A percentile compares a stretch with the other conserved stretches of the same genome.
These are phyloP conservation scores for Paspalum notatum DNA, from an alignment of 176 grass and related monocot genomes.

Conservation along the genomic window DNA sequence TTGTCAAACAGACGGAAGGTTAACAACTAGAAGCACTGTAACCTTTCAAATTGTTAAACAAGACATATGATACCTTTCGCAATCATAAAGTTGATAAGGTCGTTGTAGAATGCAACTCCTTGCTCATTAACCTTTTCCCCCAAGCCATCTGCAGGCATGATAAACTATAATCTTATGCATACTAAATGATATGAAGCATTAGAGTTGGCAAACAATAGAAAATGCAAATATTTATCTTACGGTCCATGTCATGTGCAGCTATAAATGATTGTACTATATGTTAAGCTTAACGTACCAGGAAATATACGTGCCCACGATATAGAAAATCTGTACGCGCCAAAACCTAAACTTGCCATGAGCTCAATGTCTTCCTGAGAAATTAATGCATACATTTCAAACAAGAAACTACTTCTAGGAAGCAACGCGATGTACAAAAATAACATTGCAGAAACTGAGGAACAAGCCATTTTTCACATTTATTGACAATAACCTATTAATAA, in stretches of 20 bases:
- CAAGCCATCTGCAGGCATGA: slow-evolving; percentile 76
- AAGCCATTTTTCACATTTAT: not conserved
- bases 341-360: slow-evolving; percentile 86
- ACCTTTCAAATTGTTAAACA: slow-evolving; percentile 38
- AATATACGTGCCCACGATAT: slow-evolving; percentile 97
- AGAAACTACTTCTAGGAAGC: slow-evolving; percentile 29
- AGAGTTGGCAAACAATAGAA: slow-evolving; percentile 7
- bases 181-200: not conserved
- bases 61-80: slow-evolving; percentile 73
- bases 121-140: slow-evolving; percentile 74
- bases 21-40: slow-evolving; percentile 36
- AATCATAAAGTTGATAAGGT: slow-evolving; percentile 88
- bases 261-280: slow-evolving; percentile 19
- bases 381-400: slow-evolving; percentile 32
- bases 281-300: slow-evolving; percentile 69
- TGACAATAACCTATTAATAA: slow-evolving; percentile 1
- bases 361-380: slow-evolving; percentile 91
- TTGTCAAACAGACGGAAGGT: slow-evolving; percentile 35
- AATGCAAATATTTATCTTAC: not conserved
- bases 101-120: slow-evolving; percentile 88
- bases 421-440: not conserved
- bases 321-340: slow-evolving; percentile 92
- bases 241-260: not conserved
- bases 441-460: slow-evolving; percentile 8
- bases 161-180: slow-evolving; percentile 12